Conservation (phyloP, 202 grass and related monocot species). For the Thinopyrum obtusiflorum region DNA sequence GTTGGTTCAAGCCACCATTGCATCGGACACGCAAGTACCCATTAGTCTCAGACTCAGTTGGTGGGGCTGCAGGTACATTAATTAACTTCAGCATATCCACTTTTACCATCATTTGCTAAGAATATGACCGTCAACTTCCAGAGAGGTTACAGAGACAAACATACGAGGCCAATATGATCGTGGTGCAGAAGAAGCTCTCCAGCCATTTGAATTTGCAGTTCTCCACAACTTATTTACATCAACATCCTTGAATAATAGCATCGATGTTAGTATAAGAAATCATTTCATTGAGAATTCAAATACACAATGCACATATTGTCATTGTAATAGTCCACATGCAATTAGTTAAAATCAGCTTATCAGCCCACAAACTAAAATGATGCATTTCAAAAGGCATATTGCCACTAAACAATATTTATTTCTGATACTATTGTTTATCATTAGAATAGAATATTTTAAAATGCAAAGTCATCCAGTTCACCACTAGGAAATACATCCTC, state of each 20-base stretch:
- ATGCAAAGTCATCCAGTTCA: neutral
- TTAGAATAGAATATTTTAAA: slow-evolving; percentile 6
- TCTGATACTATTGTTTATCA: neutral
- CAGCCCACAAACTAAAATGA: neutral
- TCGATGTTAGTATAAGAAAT: slow-evolving; percentile 32
- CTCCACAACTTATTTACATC: slow-evolving; percentile 82
- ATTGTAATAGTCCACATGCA: neutral
- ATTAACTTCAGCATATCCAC: slow-evolving; percentile 32
- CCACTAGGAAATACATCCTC: neutral
- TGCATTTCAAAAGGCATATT: neutral
- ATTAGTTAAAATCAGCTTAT: neutral
- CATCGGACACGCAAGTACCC: slow-evolving; percentile 94
- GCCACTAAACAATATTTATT: neutral
- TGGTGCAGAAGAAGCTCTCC: slow-evolving; percentile 91
- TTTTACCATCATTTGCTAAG: slow-evolving; percentile 6
- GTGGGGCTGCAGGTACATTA: slow-evolving; percentile 65
- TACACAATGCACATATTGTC: slow-evolving; percentile 3
- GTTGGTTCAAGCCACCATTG: slow-evolving; percentile 99
- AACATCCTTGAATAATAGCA: slow-evolving; percentile 63
- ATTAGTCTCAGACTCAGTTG: slow-evolving; percentile 67
- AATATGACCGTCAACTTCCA: neutral
- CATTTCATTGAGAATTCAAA: slow-evolving; percentile 10
- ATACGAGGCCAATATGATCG: slow-evolving; percentile 82
- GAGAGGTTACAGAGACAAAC: slow-evolving; percentile 32
- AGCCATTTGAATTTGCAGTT: slow-evolving; percentile 77